Evolutionary conservation across 192 early-diverging fungal genomes (phyloP).

Genomic region (Coemansia reversa): DNA sequence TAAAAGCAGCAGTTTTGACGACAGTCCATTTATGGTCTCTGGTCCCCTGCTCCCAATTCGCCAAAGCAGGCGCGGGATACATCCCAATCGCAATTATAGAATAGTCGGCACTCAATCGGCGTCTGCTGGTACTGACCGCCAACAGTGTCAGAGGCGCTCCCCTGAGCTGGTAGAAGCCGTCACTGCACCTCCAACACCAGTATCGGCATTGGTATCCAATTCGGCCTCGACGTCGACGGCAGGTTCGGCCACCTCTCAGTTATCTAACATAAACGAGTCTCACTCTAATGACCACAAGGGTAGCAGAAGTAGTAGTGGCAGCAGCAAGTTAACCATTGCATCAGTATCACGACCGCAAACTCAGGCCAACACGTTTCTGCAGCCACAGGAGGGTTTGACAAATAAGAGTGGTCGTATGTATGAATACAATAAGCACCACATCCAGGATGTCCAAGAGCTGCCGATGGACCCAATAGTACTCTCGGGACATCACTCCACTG

Average conservation of each 20-base stretch:
- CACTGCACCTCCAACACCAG: constrained; percentile 42
- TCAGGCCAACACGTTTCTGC: neutral
- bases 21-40: constrained; percentile 38
- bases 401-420: constrained; percentile 10
- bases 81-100: constrained; percentile 48
- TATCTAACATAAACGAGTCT: constrained; percentile 18
- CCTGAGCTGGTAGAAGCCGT: constrained; percentile 15
- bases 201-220: constrained; percentile 37
- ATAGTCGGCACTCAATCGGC: constrained; percentile 34
- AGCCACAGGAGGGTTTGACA: constrained; percentile 7
- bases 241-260: constrained; percentile 35
- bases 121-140: constrained; percentile 15
- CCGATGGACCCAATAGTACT: constrained; percentile 27
- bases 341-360: constrained; percentile 2
- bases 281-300: constrained; percentile 18
- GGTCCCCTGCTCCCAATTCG: constrained; percentile 51
- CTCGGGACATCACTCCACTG: constrained; percentile 8
- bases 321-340: constrained; percentile 35
- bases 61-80: constrained; percentile 31
- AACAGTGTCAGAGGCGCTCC: constrained; percentile 7
- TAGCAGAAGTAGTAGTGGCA: constrained; percentile 26
- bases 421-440: constrained; percentile 41
- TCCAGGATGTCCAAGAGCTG: constrained; percentile 34
- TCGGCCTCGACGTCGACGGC: constrained; percentile 35
- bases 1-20: constrained; percentile 27